Base-by-base conservation (phyloP, 345 rosid species). In the Aquilaria sinensis region DNA sequence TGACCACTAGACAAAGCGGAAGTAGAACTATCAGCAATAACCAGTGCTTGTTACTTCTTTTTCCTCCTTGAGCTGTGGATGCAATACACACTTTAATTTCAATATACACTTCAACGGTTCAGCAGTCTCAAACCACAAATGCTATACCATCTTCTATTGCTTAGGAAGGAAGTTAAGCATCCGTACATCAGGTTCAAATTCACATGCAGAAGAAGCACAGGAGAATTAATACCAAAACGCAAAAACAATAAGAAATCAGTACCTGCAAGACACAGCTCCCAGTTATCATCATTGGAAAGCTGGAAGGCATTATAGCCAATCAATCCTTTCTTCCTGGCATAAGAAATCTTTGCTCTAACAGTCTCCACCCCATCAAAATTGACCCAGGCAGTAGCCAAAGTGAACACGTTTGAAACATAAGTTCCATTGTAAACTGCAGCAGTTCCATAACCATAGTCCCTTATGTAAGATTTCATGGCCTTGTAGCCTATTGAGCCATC, bases 311-410 rank as follows among this genome's bases (percentile, higher is more conserved):
- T 61, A 57, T 77, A 84, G 48, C 85, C 89, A 30, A 23, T 59
- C 2, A 84, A 70, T 13, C 56, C 47, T 33, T 69, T 77, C 14
- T 53, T 62, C 75, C 53, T 75, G 10, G 77, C 76, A 61, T 81
- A 84, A 9, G 69, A 47, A 60, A 73, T 59, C 56, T 81, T 81
- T 3, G 66, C 48, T 62, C 45, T 62, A 9, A 81, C 53, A 10
- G 68, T 61, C 56, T 78, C 78, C 6, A 67, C 65, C 33, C 61
- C 82, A 56, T 78, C 83, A 53, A 75, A 83, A 67, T 68, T 76
- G 53, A 84, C 60, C 85, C 85, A 81, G 32, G 12, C 4, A 9
- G 52, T 51, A 13, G 69, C 66, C 31, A 34, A 16, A 0, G 49
- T 48, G 62, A 67, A 73, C 50, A 63, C 60, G 57, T 79, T 75